Conservation (phyloP, 176 grass and related monocot genomes). For the Tillandsia fasciculata region DNA sequence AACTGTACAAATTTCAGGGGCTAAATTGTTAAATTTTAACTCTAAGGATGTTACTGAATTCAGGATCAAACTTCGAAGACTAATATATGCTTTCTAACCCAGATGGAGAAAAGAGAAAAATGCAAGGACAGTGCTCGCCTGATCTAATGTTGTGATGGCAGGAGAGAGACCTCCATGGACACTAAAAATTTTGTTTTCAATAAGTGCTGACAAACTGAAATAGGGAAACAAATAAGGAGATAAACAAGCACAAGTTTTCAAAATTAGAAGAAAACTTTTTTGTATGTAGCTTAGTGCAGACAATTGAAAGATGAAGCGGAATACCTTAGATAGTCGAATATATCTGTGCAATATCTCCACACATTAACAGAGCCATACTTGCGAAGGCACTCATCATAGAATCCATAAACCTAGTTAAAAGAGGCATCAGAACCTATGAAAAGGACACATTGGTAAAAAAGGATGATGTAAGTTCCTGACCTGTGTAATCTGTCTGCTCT, state of each 20-base stretch:
- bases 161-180: constrained; percentile 97
- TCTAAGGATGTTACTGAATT: too few species aligned
- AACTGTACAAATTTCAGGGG: too few species aligned
- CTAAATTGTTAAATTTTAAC: too few species aligned
- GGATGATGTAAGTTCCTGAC: constrained; percentile 30
- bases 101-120: constrained; percentile 9
- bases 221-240: constrained; percentile 15
- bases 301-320: constrained; percentile 14
- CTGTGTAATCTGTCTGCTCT: constrained; percentile 98
- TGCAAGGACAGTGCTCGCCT: constrained; percentile 38
- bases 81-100: not conserved
- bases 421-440: constrained; percentile 3
- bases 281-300: not conserved
- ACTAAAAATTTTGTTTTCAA: constrained; percentile 98
- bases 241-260: constrained; percentile 2
- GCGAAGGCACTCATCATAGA: constrained; percentile 96
- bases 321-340: constrained; percentile 95
- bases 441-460: constrained; percentile 11
- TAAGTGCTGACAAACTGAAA: constrained; percentile 91
- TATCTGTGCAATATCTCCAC: constrained; percentile 99
- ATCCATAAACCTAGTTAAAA: constrained; percentile 77
- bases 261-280: constrained; percentile 8
- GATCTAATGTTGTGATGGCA: constrained; percentile 79
- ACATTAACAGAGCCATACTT: constrained; percentile 98
- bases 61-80: too few species aligned